Evolutionary conservation across 441 rosid species (phyloP).

Genomic region (Populus hybrid): DNA sequence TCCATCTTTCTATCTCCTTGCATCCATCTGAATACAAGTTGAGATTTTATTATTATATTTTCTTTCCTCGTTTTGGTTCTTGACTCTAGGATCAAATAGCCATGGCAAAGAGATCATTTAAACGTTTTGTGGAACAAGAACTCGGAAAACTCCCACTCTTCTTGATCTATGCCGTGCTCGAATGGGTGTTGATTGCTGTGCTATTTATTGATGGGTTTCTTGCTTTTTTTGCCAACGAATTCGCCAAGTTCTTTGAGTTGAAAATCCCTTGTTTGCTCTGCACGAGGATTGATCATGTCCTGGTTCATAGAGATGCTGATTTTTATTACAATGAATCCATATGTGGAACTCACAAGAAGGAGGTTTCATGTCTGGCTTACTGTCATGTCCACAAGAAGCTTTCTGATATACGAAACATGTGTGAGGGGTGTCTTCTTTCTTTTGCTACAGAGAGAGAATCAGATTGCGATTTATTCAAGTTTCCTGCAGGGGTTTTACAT

Average conservation of each 20-base stretch:
- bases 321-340: slow-evolving; percentile 84
- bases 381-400: slow-evolving; percentile 89
- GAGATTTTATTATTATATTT: background rate
- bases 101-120: slow-evolving; percentile 63
- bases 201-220: slow-evolving; percentile 80
- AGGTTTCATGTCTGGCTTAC: slow-evolving; percentile 72
- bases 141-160: slow-evolving; percentile 65
- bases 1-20: too few relatives aligned
- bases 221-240: slow-evolving; percentile 61
- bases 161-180: too few relatives aligned
- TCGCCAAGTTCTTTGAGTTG: slow-evolving; percentile 73
- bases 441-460: slow-evolving; percentile 81
- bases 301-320: slow-evolving; percentile 49
- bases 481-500: slow-evolving; percentile 75
- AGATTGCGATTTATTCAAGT: slow-evolving; percentile 68
- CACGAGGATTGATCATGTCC: slow-evolving; percentile 80
- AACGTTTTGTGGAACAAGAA: slow-evolving; percentile 65
- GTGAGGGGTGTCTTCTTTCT: slow-evolving; percentile 91
- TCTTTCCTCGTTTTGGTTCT: background rate
- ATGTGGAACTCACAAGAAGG: slow-evolving; percentile 79
- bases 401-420: slow-evolving; percentile 78
- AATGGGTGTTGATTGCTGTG: slow-evolving; percentile 70
- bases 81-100: background rate
- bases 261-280: slow-evolving; percentile 83
- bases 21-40: background rate